Percentiles rank a stretch among this genome's conserved stretches.
phyloP scores from a whole-genome alignment of 2,329 filamentous ascomycete genomes.

The Davidsoniella virescens region DNA sequence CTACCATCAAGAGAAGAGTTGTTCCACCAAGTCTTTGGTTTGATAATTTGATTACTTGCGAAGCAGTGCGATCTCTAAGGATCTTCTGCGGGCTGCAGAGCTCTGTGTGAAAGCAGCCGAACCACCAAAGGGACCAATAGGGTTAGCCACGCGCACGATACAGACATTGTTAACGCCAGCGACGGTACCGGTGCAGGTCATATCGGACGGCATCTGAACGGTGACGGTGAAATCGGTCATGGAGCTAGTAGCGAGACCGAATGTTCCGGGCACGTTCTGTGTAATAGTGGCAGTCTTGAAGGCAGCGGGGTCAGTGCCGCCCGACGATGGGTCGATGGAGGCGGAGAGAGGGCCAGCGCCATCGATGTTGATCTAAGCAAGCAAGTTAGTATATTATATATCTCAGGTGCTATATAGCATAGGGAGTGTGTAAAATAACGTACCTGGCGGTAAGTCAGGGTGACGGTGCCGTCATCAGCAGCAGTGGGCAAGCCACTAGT shows the following conservation, averaged over 20 bases:
- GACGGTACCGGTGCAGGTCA: slow-evolving; percentile 42
- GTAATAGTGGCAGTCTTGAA: slow-evolving; percentile 40
- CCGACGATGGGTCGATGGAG: slow-evolving; percentile 38
- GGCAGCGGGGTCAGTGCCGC: slow-evolving; percentile 33
- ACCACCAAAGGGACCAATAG: slow-evolving; percentile 45
- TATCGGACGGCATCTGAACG: slow-evolving; percentile 37
- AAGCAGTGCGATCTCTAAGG: slow-evolving; percentile 5
- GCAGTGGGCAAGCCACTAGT: slow-evolving; percentile 41
- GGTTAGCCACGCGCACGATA: slow-evolving; percentile 47
- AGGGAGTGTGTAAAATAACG: background rate
- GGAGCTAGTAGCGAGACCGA: slow-evolving; percentile 27
- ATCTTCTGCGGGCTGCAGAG: slow-evolving; percentile 14
- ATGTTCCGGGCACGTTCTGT: slow-evolving; percentile 18
- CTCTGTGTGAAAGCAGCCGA: slow-evolving; percentile 37
- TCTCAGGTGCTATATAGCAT: background rate
- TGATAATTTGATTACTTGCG: background rate
- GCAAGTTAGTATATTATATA: background rate
- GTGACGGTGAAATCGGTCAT: slow-evolving; percentile 33
- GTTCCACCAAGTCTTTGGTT: no score
- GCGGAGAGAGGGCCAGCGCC: slow-evolving; percentile 50
- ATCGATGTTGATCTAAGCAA: slow-evolving; percentile 44
- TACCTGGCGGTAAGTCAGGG: slow-evolving; percentile 43
- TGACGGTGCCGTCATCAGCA: slow-evolving; percentile 41
- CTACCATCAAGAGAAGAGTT: no score
- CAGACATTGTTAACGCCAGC: slow-evolving; percentile 43